Evolutionary conservation across 306 rosid species (phyloP).

Genomic region (Rosa rugosa): DNA sequence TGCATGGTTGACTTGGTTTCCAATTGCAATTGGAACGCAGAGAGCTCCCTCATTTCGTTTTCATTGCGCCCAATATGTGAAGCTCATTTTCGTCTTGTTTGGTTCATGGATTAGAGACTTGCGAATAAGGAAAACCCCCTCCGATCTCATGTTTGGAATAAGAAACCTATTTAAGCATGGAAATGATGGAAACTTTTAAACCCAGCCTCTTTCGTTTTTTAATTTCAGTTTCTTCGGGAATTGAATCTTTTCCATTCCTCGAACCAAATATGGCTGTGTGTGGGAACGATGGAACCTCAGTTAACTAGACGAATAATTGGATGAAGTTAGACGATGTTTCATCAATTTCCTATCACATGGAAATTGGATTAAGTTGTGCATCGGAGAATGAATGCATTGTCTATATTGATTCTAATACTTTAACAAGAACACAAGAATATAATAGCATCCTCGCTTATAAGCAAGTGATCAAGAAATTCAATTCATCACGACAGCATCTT

Average conservation of each 20-base stretch:
- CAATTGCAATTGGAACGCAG: not conserved
- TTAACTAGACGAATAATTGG: no score
- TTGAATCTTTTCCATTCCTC: not conserved
- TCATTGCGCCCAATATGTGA: not conserved
- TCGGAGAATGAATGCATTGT: not conserved
- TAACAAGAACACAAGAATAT: not conserved
- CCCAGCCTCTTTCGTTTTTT: not conserved
- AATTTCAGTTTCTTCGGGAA: not conserved
- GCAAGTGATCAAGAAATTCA: constrained; percentile 18
- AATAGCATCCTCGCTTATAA: not conserved
- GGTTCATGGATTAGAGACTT: not conserved
- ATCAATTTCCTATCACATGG: not conserved
- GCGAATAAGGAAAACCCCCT: not conserved
- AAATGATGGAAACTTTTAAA: no score
- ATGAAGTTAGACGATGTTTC: not conserved
- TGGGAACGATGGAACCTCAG: not conserved
- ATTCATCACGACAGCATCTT: constrained; percentile 4
- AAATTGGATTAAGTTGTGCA: not conserved
- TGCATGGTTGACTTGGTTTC: constrained; percentile 25
- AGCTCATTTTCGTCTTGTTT: not conserved
- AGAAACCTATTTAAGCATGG: not conserved
- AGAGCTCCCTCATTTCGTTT: not conserved
- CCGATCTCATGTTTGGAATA: not conserved
- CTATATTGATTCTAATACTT: not conserved
- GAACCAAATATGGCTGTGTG: not conserved